Base-by-base conservation (phyloP, 192 early-diverging fungal species). In the Mortierella antarctica region DNA sequence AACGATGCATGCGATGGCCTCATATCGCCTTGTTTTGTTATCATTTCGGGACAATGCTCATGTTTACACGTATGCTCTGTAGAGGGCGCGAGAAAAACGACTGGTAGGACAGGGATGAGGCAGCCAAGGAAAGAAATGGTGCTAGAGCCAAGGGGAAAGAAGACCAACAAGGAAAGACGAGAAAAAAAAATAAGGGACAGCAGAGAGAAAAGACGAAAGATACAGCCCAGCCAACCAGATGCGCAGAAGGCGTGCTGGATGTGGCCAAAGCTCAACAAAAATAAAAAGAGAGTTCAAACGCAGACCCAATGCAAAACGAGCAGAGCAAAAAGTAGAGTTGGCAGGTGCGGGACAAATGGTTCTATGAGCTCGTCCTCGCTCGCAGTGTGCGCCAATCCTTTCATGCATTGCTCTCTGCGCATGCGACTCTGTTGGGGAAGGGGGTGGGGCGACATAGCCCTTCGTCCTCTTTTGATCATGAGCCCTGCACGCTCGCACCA, bases 221-320 rank as follows among this genome's bases (percentile, higher is more conserved):
- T 12, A 6, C 5, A 21, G 20, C 12, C 11, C 48, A 63, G 48
- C 62, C 62, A 63, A 63, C 62, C 62, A 63, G 62, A 63, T 8
- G 20, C 20, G 54, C 54, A 56, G 54, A 20, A 20, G 57, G 20
- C 21, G 42, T 50, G 23, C 40, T 57, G 40, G 20, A 61, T 57
- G 74, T 76, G 74, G 74, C 67, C 74, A 76, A 76, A 76, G 74
- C 74, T 76, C 74, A 64, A 51, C 23, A 17, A 64, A 15, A 3
- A 64, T 20, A 56, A 20, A 21, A 21, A 51, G 39, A 11, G 17
- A 64, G 46, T 5, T 56, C 54, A 21, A 31, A 31, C 31, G 31
- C 31, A 31, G 31, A 31, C 31, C 31, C 18, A 55, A 21, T 62
- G n/a, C 39, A 13, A 20, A n/a, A n/a, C n/a, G n/a, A n/a, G n/a